These are phyloP conservation scores for Suillus variegatus DNA, from an alignment of 768 basidiomycete genomes.

Conservation along the genomic window DNA sequence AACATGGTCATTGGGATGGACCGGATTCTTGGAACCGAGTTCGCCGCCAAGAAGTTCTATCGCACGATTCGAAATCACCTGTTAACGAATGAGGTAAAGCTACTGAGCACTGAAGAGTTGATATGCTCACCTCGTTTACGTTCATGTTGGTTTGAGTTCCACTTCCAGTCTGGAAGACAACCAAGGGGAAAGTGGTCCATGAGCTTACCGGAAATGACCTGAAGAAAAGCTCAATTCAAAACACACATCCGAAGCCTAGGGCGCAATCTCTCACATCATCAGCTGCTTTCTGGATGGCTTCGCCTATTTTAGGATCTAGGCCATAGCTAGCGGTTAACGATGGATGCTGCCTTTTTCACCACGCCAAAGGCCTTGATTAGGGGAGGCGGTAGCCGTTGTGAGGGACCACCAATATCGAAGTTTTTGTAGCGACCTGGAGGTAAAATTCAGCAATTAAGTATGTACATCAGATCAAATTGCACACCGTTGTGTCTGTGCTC, in stretches of 20 bases:
- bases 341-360: slow-evolving; percentile 94
- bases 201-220: slow-evolving; percentile 97
- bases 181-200: slow-evolving; percentile 95
- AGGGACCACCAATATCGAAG: slow-evolving; percentile 97
- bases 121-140: slow-evolving; percentile 77
- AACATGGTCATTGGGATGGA: slow-evolving; percentile 99
- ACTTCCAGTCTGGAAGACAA: slow-evolving; percentile 99
- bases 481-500: slow-evolving; percentile 95
- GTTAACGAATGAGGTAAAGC: background rate
- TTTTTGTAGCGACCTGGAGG: slow-evolving; percentile 86
- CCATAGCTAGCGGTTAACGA: slow-evolving; percentile 91
- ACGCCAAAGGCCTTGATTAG: slow-evolving; percentile 98
- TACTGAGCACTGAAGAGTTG: background rate
- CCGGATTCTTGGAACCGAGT: slow-evolving; percentile 94
- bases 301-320: slow-evolving; percentile 81
- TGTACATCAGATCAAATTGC: slow-evolving; percentile 11
- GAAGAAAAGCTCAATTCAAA: slow-evolving; percentile 8
- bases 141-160: slow-evolving; percentile 99
- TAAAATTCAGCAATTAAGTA: slow-evolving; percentile 11
- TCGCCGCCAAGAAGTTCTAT: slow-evolving; percentile 96
- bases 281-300: slow-evolving; percentile 89
- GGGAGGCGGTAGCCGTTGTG: slow-evolving; percentile 90
- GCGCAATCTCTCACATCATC: slow-evolving; percentile 69
- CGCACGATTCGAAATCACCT: slow-evolving; percentile 98
- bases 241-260: background rate